Evolutionary conservation across 805 yeast genomes (phyloP).

Genomic region (Schizosaccharomyces octosporus): DNA sequence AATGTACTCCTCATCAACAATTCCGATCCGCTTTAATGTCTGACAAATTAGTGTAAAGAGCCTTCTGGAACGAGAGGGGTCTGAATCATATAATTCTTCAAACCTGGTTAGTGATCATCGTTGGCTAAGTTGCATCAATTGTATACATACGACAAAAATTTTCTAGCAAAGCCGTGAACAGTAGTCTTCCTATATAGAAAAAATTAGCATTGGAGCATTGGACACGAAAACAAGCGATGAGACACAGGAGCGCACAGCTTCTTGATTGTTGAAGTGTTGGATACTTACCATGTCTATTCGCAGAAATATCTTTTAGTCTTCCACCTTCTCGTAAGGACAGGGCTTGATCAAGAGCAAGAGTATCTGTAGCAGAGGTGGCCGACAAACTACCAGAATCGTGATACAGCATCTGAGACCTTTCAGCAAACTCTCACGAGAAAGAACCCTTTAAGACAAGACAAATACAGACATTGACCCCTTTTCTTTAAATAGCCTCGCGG

Average conservation of each 20-base stretch:
- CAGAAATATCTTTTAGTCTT: neutral
- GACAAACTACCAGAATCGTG: no score
- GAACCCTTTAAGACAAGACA: no score
- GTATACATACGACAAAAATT: neutral
- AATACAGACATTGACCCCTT: no score
- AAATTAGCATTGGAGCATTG: neutral
- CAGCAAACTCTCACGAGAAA: no score
- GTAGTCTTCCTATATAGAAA: neutral
- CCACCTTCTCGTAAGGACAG: neutral
- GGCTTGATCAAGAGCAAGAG: no score
- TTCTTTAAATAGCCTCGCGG: no score
- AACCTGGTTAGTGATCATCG: neutral
- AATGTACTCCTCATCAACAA: conserved; percentile 1
- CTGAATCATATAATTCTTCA: conserved; percentile 1
- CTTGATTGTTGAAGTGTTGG: neutral
- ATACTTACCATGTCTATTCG: neutral
- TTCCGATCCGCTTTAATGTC: neutral
- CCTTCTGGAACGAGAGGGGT: neutral
- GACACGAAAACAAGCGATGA: neutral
- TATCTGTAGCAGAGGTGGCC: no score
- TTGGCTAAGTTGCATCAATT: neutral
- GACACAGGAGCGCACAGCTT: neutral
- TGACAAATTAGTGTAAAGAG: conserved; percentile 1
- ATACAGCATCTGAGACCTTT: no score
- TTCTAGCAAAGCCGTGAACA: conserved; percentile 1